A percentile compares a stretch with the other conserved stretches of the same genome.
These are phyloP conservation scores for Coemansia guatemalensis DNA, from an alignment of 192 early-diverging fungal species.

Conservation along the genomic window DNA sequence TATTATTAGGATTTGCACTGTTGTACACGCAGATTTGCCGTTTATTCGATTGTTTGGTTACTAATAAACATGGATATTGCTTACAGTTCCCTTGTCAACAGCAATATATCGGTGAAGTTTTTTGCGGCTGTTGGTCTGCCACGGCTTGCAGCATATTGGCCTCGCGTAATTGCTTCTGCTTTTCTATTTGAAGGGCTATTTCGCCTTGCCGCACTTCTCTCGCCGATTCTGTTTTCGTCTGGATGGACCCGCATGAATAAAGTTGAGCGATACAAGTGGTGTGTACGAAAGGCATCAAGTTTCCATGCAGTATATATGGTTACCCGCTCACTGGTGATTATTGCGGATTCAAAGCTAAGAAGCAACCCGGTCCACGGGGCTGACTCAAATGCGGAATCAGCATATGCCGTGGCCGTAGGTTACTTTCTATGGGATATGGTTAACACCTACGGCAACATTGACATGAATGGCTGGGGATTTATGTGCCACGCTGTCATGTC, in stretches of 20 bases:
- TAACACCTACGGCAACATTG: conserved; percentile 64
- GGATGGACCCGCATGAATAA: conserved; percentile 62
- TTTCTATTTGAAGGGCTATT: conserved; percentile 56
- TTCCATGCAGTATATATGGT: conserved; percentile 68
- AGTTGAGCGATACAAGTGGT: conserved; percentile 61
- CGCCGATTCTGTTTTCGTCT: conserved; percentile 59
- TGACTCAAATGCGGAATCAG: conserved; percentile 64
- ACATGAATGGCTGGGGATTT: conserved; percentile 73
- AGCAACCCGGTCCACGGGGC: conserved; percentile 69
- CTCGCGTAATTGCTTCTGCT: conserved; percentile 51
- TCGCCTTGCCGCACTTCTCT: conserved; percentile 53
- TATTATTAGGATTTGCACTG: neutral
- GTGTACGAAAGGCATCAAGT: conserved; percentile 75
- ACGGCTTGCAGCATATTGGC: conserved; percentile 63
- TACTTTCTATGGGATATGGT: conserved; percentile 93
- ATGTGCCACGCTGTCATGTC: conserved; percentile 79
- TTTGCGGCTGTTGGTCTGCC: conserved; percentile 59
- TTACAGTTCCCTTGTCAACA: conserved; percentile 31
- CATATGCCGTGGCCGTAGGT: conserved; percentile 77
- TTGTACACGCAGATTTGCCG: neutral
- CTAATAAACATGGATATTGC: conserved; percentile 29
- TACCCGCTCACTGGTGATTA: conserved; percentile 58
- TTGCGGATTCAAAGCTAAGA: conserved; percentile 61
- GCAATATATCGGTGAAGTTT: conserved; percentile 22
- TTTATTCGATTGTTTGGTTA: neutral